Evolutionary conservation across 345 rosid species (phyloP).

Genomic region (Cardiospermum halicacabum): DNA sequence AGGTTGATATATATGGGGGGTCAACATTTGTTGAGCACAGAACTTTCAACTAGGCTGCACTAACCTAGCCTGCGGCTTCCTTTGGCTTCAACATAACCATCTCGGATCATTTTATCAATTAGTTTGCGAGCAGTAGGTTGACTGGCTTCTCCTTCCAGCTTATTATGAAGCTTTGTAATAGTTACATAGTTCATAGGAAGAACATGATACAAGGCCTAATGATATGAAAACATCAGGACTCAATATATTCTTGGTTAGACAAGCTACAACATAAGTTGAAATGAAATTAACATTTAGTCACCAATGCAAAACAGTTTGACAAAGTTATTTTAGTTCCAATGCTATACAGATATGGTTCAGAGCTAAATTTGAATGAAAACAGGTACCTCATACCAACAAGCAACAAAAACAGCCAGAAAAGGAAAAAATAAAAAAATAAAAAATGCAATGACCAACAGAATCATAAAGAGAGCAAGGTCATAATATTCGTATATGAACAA

Average conservation of each 20-base stretch:
- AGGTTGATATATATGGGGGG: not conserved
- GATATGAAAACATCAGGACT: slow-evolving; percentile 10
- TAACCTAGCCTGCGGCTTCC: slow-evolving; percentile 78
- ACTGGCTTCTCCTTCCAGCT: slow-evolving; percentile 72
- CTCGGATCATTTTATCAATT: slow-evolving; percentile 63
- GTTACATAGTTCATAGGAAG: slow-evolving; percentile 83
- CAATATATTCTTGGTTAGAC: slow-evolving; percentile 3
- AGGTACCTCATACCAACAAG: not conserved
- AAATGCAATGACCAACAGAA: not conserved
- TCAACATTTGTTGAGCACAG: not conserved
- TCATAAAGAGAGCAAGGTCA: not conserved
- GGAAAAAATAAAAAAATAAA: no score
- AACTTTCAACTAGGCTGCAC: slow-evolving; percentile 15
- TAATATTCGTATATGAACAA: not conserved
- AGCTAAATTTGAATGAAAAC: not conserved
- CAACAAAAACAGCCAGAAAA: not conserved
- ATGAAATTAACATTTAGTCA: not conserved
- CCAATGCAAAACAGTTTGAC: not conserved
- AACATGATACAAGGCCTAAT: slow-evolving; percentile 74
- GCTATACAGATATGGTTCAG: not conserved
- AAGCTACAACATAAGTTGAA: not conserved
- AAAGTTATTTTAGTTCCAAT: not conserved
- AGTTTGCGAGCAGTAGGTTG: slow-evolving; percentile 61
- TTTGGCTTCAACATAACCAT: slow-evolving; percentile 78
- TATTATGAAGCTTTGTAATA: slow-evolving; percentile 59